Evolutionary conservation across 257 asterid species (phyloP).

Genomic region (Rehmannia glutinosa): DNA sequence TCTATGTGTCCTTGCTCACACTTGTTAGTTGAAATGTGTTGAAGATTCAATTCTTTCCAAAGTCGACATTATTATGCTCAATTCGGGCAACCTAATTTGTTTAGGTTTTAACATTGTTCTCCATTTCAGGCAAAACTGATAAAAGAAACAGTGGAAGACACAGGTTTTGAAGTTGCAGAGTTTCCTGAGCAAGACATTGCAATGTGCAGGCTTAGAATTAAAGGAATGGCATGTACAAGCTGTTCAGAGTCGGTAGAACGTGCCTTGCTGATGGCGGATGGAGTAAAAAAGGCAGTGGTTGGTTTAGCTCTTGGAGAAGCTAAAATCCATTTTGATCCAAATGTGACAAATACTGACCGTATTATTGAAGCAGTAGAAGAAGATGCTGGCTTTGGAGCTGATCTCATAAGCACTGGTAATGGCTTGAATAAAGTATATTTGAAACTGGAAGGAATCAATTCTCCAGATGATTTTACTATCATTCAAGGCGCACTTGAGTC

Average conservation of each 20-base stretch:
- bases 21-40: not conserved
- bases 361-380: constrained; percentile 74
- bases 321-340: constrained; percentile 91
- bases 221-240: constrained; percentile 99
- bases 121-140: constrained; percentile 61
- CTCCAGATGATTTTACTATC: constrained; percentile 47
- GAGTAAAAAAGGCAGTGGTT: constrained; percentile 92
- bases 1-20: not conserved
- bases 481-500: constrained; percentile 55
- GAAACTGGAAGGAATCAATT: constrained; percentile 62
- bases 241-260: constrained; percentile 97
- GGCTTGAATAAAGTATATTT: constrained; percentile 72
- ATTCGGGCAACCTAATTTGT: not conserved
- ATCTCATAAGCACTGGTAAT: constrained; percentile 72
- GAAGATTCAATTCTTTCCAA: not conserved
- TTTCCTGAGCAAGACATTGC: constrained; percentile 93
- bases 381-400: constrained; percentile 95
- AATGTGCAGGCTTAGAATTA: constrained; percentile 74
- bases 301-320: constrained; percentile 99
- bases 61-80: not conserved
- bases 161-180: constrained; percentile 84
- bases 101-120: constrained; percentile 11
- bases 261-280: constrained; percentile 71
- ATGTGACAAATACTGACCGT: constrained; percentile 47
- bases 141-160: constrained; percentile 88